Conservation (phyloP, 768 basidiomycete genomes). For the Mycena venus region DNA sequence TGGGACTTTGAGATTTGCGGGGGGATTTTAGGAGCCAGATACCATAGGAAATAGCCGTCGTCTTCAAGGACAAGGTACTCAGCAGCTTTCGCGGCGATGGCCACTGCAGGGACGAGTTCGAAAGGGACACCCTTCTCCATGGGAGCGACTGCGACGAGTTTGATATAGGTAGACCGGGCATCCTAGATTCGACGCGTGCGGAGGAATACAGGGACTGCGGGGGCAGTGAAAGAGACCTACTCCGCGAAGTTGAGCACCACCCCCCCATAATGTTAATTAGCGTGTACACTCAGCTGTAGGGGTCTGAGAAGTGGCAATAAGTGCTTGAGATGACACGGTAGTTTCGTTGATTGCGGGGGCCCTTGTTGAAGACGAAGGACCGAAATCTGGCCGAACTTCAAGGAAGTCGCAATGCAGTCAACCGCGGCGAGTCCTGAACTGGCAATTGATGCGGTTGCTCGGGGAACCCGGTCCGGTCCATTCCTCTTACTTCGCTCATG, state of each 20-base stretch:
- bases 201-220: background rate
- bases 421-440: too few relatives aligned
- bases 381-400: too few relatives aligned
- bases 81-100: background rate
- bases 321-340: too few relatives aligned
- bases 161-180: background rate
- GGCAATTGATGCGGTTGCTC: too few relatives aligned
- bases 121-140: background rate
- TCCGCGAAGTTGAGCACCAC: background rate
- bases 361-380: too few relatives aligned
- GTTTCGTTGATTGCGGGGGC: too few relatives aligned
- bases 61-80: background rate
- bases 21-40: background rate
- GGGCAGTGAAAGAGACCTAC: background rate
- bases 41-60: background rate
- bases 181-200: background rate
- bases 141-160: background rate
- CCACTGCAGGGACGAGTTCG: background rate
- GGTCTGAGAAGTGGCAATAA: too few relatives aligned
- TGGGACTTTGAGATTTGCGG: background rate
- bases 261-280: too few relatives aligned
- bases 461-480: too few relatives aligned
- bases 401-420: too few relatives aligned
- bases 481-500: too few relatives aligned
- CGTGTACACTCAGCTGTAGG: too few relatives aligned